phyloP scores from a whole-genome alignment of 805 yeast species.

The Candida taoyuanica region DNA sequence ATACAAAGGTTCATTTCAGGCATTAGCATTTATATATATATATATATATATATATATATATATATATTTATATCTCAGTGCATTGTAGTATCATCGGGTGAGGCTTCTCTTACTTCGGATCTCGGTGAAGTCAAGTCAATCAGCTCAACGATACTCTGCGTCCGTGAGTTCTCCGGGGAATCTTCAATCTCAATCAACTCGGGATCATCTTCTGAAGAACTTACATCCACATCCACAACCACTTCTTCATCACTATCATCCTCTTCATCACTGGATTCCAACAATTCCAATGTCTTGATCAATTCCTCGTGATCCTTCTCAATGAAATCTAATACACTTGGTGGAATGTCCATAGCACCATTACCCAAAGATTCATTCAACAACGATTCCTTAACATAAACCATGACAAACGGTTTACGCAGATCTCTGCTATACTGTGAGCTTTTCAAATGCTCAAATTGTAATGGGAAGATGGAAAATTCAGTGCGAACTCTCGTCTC shows the following conservation, averaged over 20 bases:
- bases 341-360: slow-evolving; percentile 18
- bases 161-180: no score
- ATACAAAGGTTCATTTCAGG: neutral
- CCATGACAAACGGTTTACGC: slow-evolving; percentile 27
- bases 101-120: neutral
- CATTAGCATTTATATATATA: neutral
- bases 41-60: no score
- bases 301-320: slow-evolving; percentile 27
- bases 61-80: no score
- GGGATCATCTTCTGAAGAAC: neutral
- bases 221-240: no score
- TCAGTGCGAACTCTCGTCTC: slow-evolving; percentile 26
- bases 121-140: neutral
- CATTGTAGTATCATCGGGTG: neutral
- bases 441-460: slow-evolving; percentile 20
- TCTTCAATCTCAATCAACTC: no score
- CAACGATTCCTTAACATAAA: slow-evolving; percentile 31
- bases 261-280: slow-evolving; percentile 18
- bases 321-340: slow-evolving; percentile 28
- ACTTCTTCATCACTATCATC: no score
- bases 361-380: slow-evolving; percentile 2
- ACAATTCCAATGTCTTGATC: slow-evolving; percentile 17
- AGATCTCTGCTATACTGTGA: neutral
- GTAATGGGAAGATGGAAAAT: slow-evolving; percentile 18
- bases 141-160: neutral